Base-by-base conservation (phyloP, 2,329 filamentous ascomycete genomes). In the Curvularia spicifera region DNA sequence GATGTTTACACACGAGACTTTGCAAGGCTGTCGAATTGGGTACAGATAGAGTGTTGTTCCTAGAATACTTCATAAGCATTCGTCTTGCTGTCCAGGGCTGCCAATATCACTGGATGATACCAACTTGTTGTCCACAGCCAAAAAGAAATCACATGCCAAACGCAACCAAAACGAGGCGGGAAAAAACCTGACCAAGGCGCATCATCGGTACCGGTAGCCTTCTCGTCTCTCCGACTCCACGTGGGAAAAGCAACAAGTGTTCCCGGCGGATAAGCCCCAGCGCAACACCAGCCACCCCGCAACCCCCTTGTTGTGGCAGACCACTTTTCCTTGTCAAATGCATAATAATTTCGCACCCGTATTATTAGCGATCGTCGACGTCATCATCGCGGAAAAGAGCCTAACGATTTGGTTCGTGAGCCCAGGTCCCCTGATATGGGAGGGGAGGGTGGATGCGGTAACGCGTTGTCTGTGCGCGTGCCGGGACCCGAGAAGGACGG, bases 351-450 rank as follows among this genome's bases (percentile, higher is more conserved):
- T n/a, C 6, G n/a, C 6, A 8, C 35, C n/a, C 5, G n/a, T n/a
- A 15, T n/a, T 8, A 5, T 26, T 45, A 31, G 35, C 47, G 39
- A 56, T 56, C 53, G 53, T 56, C 40, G 53, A 56, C 53, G 53
- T 56, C 53, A 56, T 51, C 40, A 28, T 20, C 39, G 35, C 13
- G 26, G 26, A 33, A 35, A 15, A 43, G 29, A 24, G 40, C 12
- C 33, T 35, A 35, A n/a, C 13, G 12, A 35, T 15, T n/a, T 35
- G 33, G 12, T 9, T 12, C 6, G 33, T 35, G 4, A n/a, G 33
- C 33, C 33, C 13, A 35, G 33, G 9, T 35, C 20, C 10, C 10
- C 22, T 15, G 37, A 18, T 45, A 6, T 12, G n/a, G n/a, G 18
- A n/a, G 15, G n/a, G 44, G 26, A 28, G 26, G 26, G 26, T 24